Percentiles rank a stretch among this genome's conserved stretches.
Conservation (phyloP, 768 basidiomycete species). For the Termitomyces sp. region DNA sequence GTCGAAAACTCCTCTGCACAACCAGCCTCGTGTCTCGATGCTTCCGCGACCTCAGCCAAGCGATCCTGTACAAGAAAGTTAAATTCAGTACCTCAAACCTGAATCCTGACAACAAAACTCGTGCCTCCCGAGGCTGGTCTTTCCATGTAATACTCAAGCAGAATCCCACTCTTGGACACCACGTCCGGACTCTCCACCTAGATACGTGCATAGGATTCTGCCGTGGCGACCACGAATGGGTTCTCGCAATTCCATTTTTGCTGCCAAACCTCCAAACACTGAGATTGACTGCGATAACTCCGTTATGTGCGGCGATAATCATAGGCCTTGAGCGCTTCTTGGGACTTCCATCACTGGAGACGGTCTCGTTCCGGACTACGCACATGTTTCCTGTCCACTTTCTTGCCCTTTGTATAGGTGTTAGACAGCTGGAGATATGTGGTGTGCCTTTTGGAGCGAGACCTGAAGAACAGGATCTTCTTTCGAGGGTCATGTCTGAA, state of each 20-base stretch:
- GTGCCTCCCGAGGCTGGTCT: not conserved
- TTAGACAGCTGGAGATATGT: not conserved
- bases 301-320: not conserved
- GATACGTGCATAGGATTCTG: not conserved
- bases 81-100: not conserved
- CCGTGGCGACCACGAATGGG: not conserved
- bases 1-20: not conserved
- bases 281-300: not conserved
- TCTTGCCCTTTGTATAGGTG: not conserved
- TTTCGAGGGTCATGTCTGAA: not conserved
- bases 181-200: not conserved
- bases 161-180: not conserved
- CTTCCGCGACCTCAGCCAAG: not conserved
- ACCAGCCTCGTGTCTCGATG: not conserved
- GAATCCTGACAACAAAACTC: not conserved
- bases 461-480: not conserved
- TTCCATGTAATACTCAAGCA: not conserved
- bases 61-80: not conserved
- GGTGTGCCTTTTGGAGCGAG: not conserved
- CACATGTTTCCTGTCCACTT: not conserved
- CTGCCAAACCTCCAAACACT: not conserved
- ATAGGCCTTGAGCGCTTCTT: not conserved
- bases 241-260: not conserved
- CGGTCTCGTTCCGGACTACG: not conserved
- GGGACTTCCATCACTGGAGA: not conserved